Evolutionary conservation across 495 filamentous ascomycete species (phyloP).

Genomic region (Aspergillus indologenus): DNA sequence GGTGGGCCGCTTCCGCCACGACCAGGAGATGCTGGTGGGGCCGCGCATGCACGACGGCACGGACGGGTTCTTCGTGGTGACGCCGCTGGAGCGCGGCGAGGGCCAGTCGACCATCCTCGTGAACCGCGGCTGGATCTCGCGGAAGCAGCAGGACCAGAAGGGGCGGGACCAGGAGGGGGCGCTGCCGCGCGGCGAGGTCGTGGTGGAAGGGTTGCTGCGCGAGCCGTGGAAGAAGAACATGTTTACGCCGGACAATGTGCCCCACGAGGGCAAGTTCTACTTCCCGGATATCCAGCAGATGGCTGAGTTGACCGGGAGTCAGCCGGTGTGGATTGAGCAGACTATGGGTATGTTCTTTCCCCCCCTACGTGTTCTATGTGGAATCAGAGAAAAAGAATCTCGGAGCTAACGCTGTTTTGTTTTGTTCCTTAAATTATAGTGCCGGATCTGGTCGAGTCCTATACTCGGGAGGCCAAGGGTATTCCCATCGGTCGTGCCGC

Average conservation of each 20-base stretch:
- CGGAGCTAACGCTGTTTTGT: background rate
- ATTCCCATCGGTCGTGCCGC: conserved; percentile 88
- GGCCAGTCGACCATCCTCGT: conserved; percentile 71
- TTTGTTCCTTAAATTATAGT: conserved; percentile 45
- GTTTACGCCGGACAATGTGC: conserved; percentile 89
- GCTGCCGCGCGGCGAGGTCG: conserved; percentile 64
- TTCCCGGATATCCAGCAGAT: conserved; percentile 94
- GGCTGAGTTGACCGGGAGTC: conserved; percentile 78
- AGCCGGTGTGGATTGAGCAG: conserved; percentile 92
- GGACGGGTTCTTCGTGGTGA: conserved; percentile 86
- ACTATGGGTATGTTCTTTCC: conserved; percentile 69
- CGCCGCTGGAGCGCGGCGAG: conserved; percentile 73
- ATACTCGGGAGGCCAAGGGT: conserved; percentile 72
- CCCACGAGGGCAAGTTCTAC: conserved; percentile 80
- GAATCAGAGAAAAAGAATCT: background rate
- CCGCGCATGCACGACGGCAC: conserved; percentile 85
- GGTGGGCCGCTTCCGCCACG: conserved; percentile 74
- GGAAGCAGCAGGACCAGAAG: conserved; percentile 61
- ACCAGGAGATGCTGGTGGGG: conserved; percentile 93
- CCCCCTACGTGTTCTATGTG: background rate
- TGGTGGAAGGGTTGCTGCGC: conserved; percentile 77
- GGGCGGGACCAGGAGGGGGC: conserved; percentile 47
- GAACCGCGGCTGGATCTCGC: conserved; percentile 85
- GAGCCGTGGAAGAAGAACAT: conserved; percentile 95
- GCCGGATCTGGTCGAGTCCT: conserved; percentile 68